Base-by-base conservation (phyloP, 495 filamentous ascomycete species). In the Cudoniella acicularis region DNA sequence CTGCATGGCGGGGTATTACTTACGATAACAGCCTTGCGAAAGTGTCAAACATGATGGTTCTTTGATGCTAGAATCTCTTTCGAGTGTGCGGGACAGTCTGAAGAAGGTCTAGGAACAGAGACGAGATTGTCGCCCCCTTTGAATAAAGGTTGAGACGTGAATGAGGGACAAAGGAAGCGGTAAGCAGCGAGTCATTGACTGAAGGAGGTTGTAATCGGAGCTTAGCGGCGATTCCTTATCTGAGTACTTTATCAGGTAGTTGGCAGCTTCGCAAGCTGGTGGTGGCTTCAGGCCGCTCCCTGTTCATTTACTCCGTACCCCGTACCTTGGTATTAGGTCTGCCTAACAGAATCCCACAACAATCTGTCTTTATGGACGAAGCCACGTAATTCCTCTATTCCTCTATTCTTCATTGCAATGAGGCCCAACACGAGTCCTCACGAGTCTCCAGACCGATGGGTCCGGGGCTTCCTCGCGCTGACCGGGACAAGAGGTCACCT, bases 11-110 rank as follows among this genome's bases (percentile, higher is more conserved):
- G 54, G 62, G 63, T 55, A 61, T 55, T n/a, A 79, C 87, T 78
- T 74, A 91, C 88, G 88, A 91, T 69, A 94, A 74, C 52, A 91
- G 75, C 71, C 90, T 88, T 64, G 90, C 83, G 60, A 92, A 79
- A 40, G 93, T 81, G 67, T 87, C 88, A 66, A 95, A 90, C 89
- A 96, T 94, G 67, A 52, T 63, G 1, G 40, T 48, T 49, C n/a
- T 46, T 47, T n/a, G 47, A 59, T 13, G 26, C 27, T 43, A 4
- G 30, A 36, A 46, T 9, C 43, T 46, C 6, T 46, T 25, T 20
- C 26, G 17, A 22, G 22, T 20, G 17, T 24, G 24, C 21, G 41
- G 40, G 18, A 18, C 4, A 30, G 20, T 11, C 10, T n/a, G 20
- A 57, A 26, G 22, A 11, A 21, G 23, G 13, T 54, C 24, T 53